Percentiles rank a stretch among this genome's conserved stretches.
Conservation (phyloP, 371 early-diverging fungal species). For the Coemansia sp. region DNA sequence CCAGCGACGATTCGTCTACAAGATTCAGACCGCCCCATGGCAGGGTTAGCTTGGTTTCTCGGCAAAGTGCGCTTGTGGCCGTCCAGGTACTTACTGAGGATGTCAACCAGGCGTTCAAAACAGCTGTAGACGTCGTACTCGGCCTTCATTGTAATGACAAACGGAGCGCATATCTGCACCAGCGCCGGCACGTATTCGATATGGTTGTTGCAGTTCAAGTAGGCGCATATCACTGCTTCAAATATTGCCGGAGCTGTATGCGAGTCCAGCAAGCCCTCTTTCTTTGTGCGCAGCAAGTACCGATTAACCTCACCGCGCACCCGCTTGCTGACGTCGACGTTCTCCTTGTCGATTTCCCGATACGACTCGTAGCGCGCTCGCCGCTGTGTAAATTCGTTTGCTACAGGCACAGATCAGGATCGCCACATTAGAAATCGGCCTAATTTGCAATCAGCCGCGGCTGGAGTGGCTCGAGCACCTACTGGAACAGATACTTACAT, state of each 20-base stretch:
- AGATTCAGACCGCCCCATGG: background rate
- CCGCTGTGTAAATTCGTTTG: constrained; percentile 68
- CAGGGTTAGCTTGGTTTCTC: background rate
- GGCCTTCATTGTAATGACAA: constrained; percentile 68
- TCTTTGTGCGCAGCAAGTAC: constrained; percentile 61
- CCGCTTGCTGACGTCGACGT: constrained; percentile 73
- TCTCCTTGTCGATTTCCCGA: constrained; percentile 70
- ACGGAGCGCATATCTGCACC: constrained; percentile 82
- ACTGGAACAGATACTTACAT: constrained; percentile 57
- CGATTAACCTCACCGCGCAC: constrained; percentile 84
- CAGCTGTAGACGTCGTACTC: constrained; percentile 83
- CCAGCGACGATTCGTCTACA: constrained; percentile 30
- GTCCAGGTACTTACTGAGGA: constrained; percentile 57
- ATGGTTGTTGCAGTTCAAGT: constrained; percentile 72
- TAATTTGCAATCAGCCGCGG: background rate
- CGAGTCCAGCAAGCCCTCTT: constrained; percentile 35
- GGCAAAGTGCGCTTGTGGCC: background rate
- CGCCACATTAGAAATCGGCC: background rate
- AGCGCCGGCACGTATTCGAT: constrained; percentile 76
- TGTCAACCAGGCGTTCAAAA: constrained; percentile 72
- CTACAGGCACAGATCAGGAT: constrained; percentile 48
- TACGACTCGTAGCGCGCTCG: constrained; percentile 74
- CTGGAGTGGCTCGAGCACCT: background rate
- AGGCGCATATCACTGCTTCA: constrained; percentile 82
- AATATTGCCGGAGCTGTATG: constrained; percentile 55